Evolutionary conservation across 352 stramenopile species (phyloP).

Genomic region (Phytophthora lateralis): DNA sequence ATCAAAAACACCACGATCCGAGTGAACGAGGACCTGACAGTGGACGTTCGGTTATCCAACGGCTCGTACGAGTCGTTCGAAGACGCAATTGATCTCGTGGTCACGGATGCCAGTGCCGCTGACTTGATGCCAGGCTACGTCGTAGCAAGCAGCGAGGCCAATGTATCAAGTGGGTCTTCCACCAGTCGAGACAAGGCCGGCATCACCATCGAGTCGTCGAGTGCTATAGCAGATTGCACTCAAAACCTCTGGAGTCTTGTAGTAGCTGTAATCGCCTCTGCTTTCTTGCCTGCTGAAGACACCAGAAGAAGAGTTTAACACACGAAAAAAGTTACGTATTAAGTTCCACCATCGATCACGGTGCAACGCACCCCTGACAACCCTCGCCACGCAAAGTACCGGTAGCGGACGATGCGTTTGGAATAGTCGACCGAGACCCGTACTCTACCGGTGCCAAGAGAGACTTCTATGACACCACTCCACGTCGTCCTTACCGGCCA

Average conservation of each 20-base stretch:
- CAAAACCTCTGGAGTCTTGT: constrained; percentile 27
- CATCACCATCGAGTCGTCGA: constrained; percentile 18
- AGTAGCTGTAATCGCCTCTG: constrained; percentile 23
- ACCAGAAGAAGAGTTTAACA: constrained; percentile 11
- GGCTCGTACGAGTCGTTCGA: constrained; percentile 37
- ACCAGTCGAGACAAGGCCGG: constrained; percentile 2
- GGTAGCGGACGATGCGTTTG: constrained; percentile 18
- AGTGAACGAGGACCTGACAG: constrained; percentile 36
- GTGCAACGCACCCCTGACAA: constrained; percentile 15
- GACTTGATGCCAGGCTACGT: constrained; percentile 26
- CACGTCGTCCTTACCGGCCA: background rate
- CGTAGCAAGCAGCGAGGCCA: constrained; percentile 11
- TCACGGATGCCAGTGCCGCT: constrained; percentile 23
- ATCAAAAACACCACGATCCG: constrained; percentile 36
- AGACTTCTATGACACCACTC: background rate
- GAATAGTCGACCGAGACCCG: constrained; percentile 15
- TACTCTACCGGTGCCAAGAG: constrained; percentile 10
- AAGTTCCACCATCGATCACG: constrained; percentile 5
- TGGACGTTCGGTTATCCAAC: constrained; percentile 36
- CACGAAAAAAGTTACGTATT: constrained; percentile 1
- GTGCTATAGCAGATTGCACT: constrained; percentile 2
- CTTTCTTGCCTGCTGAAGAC: constrained; percentile 12
- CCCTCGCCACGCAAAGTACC: constrained; percentile 6
- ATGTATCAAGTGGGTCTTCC: constrained; percentile 8
- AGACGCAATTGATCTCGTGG: constrained; percentile 30